These are phyloP conservation scores for Halophytophthora batemanensis DNA, from an alignment of 352 stramenopile species.

Conservation along the genomic window DNA sequence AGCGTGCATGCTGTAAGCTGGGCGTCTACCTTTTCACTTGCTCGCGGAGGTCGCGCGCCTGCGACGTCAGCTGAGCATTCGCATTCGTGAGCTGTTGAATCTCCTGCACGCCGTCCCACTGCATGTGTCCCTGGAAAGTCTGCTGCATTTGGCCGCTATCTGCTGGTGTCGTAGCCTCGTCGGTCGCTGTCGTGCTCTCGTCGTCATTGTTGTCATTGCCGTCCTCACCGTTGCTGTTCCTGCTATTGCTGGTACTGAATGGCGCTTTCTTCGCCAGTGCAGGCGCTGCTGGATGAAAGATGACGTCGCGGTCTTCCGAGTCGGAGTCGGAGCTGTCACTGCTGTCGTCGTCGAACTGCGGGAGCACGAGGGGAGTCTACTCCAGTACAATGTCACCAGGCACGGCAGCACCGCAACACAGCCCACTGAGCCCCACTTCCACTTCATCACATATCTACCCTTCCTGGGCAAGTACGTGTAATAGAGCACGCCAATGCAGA, in stretches of 20 bases:
- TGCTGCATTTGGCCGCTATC: neutral
- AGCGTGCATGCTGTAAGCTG: neutral
- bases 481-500: neutral
- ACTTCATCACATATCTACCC: no score
- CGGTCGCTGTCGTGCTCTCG: slow-evolving; percentile 18
- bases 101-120: slow-evolving; percentile 50
- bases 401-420: neutral
- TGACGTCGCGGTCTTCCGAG: slow-evolving; percentile 19
- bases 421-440: neutral
- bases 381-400: neutral
- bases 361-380: slow-evolving; percentile 49
- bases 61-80: slow-evolving; percentile 40
- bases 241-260: slow-evolving; percentile 3
- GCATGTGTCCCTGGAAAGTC: slow-evolving; percentile 28
- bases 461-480: neutral
- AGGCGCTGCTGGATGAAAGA: neutral
- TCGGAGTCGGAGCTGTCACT: slow-evolving; percentile 46
- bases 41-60: slow-evolving; percentile 46
- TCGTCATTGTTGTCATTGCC: slow-evolving; percentile 25
- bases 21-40: slow-evolving; percentile 54
- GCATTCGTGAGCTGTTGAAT: slow-evolving; percentile 66
- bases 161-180: neutral
- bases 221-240: slow-evolving; percentile 5
- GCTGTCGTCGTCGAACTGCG: slow-evolving; percentile 68
- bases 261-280: no score